phyloP scores from a whole-genome alignment of 352 stramenopile species.

The Hyaloperonospora arabidopsidis region DNA sequence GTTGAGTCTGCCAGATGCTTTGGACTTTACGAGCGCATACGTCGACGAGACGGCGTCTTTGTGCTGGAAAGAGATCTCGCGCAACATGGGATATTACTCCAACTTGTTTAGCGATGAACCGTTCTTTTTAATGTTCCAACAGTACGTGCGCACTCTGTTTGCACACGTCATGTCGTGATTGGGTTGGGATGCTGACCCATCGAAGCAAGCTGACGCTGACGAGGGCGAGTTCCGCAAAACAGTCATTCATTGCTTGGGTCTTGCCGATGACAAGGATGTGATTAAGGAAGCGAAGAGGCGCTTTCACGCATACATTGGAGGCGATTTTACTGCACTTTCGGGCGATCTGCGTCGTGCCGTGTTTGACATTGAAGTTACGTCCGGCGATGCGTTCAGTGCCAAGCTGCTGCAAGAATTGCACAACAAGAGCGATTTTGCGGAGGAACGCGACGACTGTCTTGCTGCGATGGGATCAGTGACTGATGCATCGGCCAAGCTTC shows the following conservation, averaged over 20 bases:
- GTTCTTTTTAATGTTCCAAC: slow-evolving; percentile 55
- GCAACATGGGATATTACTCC: slow-evolving; percentile 53
- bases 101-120: slow-evolving; percentile 49
- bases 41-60: slow-evolving; percentile 51
- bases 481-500: slow-evolving; percentile 32
- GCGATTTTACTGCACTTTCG: slow-evolving; percentile 36
- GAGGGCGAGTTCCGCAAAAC: slow-evolving; percentile 61
- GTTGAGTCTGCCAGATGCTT: slow-evolving; percentile 40
- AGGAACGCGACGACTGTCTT: slow-evolving; percentile 63
- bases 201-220: slow-evolving; percentile 24
- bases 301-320: slow-evolving; percentile 43
- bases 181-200: slow-evolving; percentile 49
- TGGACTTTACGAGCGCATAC: slow-evolving; percentile 67
- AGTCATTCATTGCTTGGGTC: slow-evolving; percentile 46
- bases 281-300: slow-evolving; percentile 48
- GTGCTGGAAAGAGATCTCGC: slow-evolving; percentile 75
- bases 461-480: slow-evolving; percentile 44
- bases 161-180: slow-evolving; percentile 43
- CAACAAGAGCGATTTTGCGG: slow-evolving; percentile 50
- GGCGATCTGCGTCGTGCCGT: slow-evolving; percentile 52
- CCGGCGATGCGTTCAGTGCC: slow-evolving; percentile 34
- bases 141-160: slow-evolving; percentile 60
- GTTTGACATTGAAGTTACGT: slow-evolving; percentile 40
- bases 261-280: slow-evolving; percentile 39
- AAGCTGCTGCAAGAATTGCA: slow-evolving; percentile 59